Evolutionary conservation across 2,329 filamentous ascomycete species (phyloP).

Genomic region (Periconia sp.): DNA sequence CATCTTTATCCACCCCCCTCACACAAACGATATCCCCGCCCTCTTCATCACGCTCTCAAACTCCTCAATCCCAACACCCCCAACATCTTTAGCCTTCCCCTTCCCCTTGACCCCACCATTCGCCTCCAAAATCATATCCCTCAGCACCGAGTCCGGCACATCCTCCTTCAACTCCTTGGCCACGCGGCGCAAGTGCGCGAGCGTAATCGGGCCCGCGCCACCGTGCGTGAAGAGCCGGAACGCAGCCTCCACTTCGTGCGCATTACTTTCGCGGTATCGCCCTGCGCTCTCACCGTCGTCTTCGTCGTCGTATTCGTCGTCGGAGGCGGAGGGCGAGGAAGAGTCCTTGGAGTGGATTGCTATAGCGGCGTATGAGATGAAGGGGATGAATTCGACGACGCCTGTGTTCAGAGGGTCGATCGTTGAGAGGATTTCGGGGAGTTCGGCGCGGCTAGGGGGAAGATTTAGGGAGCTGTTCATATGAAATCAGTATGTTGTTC

Average conservation of each 20-base stretch:
- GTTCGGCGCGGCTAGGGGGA: conserved; percentile 64
- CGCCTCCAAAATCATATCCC: conserved; percentile 94
- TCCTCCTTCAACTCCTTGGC: conserved; percentile 82
- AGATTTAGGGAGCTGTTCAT: conserved; percentile 75
- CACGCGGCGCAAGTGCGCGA: conserved; percentile 76
- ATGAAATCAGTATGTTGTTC: not conserved
- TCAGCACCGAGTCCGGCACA: conserved; percentile 77
- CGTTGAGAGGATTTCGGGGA: conserved; percentile 74
- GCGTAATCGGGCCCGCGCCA: conserved; percentile 67
- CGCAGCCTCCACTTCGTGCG: conserved; percentile 76
- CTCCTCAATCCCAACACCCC: conserved; percentile 74
- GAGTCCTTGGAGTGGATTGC: conserved; percentile 63
- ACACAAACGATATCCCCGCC: conserved; percentile 75
- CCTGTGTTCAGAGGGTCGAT: conserved; percentile 83
- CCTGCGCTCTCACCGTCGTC: conserved; percentile 29
- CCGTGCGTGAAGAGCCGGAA: conserved; percentile 74
- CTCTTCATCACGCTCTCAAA: conserved; percentile 85
- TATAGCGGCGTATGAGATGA: conserved; percentile 84
- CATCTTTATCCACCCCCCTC: conserved; percentile 33
- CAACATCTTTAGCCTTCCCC: conserved; percentile 62
- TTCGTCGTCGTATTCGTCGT: conserved; percentile 49
- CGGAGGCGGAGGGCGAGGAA: conserved; percentile 26
- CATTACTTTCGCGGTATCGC: conserved; percentile 29
- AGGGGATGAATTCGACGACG: conserved; percentile 75
- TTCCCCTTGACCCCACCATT: conserved; percentile 67